Conservation (phyloP, 2,329 filamentous ascomycete species). For the Ophiostoma perfectum region DNA sequence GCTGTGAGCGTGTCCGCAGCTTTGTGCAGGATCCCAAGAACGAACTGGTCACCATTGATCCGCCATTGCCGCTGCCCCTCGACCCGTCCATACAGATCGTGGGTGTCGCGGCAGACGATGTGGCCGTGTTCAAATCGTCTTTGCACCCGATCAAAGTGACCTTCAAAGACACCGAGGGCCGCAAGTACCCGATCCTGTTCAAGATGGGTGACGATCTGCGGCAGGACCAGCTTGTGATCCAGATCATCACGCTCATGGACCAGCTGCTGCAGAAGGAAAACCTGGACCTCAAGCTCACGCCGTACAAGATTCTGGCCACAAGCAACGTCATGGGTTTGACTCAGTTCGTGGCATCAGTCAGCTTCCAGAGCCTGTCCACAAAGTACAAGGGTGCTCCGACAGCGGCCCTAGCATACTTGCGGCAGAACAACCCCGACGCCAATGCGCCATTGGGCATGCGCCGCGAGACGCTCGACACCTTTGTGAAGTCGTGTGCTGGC, state of each 20-base stretch:
- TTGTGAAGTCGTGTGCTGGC: conserved; percentile 90
- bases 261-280: conserved; percentile 93
- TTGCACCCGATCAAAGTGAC: conserved; percentile 85
- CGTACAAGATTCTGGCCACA: conserved; percentile 93
- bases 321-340: conserved; percentile 83
- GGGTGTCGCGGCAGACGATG: conserved; percentile 70
- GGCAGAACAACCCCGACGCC: conserved; percentile 82
- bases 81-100: conserved; percentile 77
- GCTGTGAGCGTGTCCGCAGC: conserved; percentile 78
- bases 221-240: conserved; percentile 95
- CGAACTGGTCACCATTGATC: conserved; percentile 75
- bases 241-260: conserved; percentile 97
- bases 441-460: conserved; percentile 76
- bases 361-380: conserved; percentile 72
- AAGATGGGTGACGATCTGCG: conserved; percentile 95
- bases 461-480: conserved; percentile 89
- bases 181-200: conserved; percentile 88
- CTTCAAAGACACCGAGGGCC: conserved; percentile 73
- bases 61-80: conserved; percentile 78
- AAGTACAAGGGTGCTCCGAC: conserved; percentile 59
- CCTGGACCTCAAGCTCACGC: conserved; percentile 86
- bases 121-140: conserved; percentile 91
- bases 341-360: conserved; percentile 86
- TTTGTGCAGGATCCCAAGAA: conserved; percentile 85
- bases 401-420: conserved; percentile 74